Conservation (phyloP, 164 flowering plant genomes). For the Umbellularia californica region DNA sequence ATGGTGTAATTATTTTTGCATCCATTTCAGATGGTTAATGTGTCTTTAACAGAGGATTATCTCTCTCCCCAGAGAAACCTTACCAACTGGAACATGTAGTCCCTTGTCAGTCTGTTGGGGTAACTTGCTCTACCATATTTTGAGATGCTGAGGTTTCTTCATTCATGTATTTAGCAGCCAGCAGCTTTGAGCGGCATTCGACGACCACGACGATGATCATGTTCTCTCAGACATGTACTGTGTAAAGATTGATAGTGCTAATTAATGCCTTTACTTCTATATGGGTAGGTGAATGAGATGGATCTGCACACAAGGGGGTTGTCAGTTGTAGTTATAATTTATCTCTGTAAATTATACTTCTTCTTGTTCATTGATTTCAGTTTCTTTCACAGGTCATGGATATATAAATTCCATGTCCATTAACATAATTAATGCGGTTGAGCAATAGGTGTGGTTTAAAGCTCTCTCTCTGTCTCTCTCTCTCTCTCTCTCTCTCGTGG, state of each 20-base stretch:
- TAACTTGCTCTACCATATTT: background rate
- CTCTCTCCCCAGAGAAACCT: too few relatives aligned
- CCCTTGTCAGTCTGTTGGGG: background rate
- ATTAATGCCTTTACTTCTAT: constrained; percentile 7
- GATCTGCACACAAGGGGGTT: background rate
- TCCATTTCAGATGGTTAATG: background rate
- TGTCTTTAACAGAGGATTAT: background rate
- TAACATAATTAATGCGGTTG: background rate
- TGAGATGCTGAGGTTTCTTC: constrained; percentile 12
- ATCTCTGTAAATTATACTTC: constrained; percentile 1
- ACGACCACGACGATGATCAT: too few relatives aligned
- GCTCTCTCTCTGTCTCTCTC: too few relatives aligned
- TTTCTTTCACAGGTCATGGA: constrained; percentile 7
- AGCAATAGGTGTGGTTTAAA: too few relatives aligned
- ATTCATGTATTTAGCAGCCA: constrained; percentile 5
- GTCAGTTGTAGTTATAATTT: background rate
- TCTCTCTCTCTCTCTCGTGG: too few relatives aligned
- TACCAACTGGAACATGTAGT: background rate
- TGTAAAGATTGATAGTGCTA: constrained; percentile 18
- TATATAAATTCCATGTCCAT: background rate
- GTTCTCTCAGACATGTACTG: constrained; percentile 7
- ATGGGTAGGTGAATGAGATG: constrained; percentile 9
- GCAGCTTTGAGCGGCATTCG: background rate
- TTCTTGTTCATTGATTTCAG: background rate
- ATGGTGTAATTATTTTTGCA: background rate